phyloP scores from a whole-genome alignment of 768 basidiomycete genomes.

The Serendipita vermifera region DNA sequence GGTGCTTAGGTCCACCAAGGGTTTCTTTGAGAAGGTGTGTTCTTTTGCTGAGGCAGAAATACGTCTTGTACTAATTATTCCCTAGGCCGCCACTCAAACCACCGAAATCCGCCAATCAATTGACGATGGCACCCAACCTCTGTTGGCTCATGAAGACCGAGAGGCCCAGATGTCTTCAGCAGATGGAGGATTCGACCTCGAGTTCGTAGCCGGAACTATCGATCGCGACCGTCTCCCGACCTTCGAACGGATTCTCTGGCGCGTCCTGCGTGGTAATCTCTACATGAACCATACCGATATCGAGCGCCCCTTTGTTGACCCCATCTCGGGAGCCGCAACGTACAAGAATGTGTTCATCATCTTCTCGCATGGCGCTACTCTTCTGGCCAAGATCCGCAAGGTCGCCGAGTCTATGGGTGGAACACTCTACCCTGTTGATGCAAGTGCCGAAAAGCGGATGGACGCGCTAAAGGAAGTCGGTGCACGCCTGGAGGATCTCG shows the following conservation, averaged over 20 bases:
- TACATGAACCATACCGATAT: conserved; percentile 99
- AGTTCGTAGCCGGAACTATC: conserved; percentile 96
- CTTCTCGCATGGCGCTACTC: conserved; percentile 87
- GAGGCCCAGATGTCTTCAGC: conserved; percentile 45
- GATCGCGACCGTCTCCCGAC: conserved; percentile 83
- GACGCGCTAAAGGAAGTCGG: conserved; percentile 84
- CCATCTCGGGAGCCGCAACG: conserved; percentile 65
- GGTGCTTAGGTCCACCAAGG: conserved; percentile 88
- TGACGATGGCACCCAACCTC: conserved; percentile 80
- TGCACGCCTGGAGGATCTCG: conserved; percentile 78
- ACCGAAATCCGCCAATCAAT: conserved; percentile 75
- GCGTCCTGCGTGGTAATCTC: conserved; percentile 90
- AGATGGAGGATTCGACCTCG: conserved; percentile 65
- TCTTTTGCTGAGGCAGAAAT: background rate
- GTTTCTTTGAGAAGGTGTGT: conserved; percentile 81
- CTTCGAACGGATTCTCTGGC: conserved; percentile 96
- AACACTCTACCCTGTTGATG: conserved; percentile 90
- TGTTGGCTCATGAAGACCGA: conserved; percentile 83
- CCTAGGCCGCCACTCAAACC: conserved; percentile 64
- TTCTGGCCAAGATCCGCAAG: conserved; percentile 93
- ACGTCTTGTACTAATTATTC: conserved; percentile 4
- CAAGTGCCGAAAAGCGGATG: conserved; percentile 82
- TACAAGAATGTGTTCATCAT: conserved; percentile 99
- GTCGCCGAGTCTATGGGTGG: conserved; percentile 99
- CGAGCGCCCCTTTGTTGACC: conserved; percentile 80